These are phyloP conservation scores for Ophiognomonia clavigignenti-juglandacearum DNA, from an alignment of 2,329 filamentous ascomycete genomes.

Conservation along the genomic window DNA sequence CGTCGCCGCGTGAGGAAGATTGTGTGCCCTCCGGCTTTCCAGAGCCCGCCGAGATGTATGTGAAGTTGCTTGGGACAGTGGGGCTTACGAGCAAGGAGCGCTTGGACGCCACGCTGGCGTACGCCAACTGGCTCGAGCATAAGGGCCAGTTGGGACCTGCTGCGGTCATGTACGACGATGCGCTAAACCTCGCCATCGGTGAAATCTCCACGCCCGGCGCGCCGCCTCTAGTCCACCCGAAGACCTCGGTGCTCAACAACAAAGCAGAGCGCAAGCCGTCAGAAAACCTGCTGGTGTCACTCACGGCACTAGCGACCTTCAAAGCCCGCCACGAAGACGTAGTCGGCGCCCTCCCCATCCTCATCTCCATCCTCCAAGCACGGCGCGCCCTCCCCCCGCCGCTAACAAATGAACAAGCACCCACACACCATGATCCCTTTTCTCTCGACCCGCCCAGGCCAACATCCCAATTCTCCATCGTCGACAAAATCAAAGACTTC, in stretches of 20 bases:
- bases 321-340: conserved; percentile 66
- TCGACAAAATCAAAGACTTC: conserved; percentile 21
- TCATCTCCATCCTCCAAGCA: conserved; percentile 78
- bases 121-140: conserved; percentile 80
- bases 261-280: conserved; percentile 51
- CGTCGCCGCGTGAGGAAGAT: conserved; percentile 66
- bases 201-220: conserved; percentile 35
- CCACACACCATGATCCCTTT: too few species aligned
- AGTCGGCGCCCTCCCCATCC: conserved; percentile 70
- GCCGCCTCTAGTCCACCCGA: conserved; percentile 49
- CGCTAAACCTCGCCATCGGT: conserved; percentile 66
- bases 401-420: too few species aligned
- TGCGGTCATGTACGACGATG: conserved; percentile 69
- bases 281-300: conserved; percentile 66
- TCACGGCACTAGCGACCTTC: conserved; percentile 75
- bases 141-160: conserved; percentile 63
- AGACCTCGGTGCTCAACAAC: conserved; percentile 61
- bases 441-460: too few species aligned
- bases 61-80: conserved; percentile 72
- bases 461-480: too few species aligned
- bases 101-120: conserved; percentile 75
- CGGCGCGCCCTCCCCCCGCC: conserved; percentile 54
- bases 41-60: conserved; percentile 71
- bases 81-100: conserved; percentile 77
- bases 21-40: conserved; percentile 62